phyloP scores from a whole-genome alignment of 208 protist genomes.

The Trypanosoma cruzi region DNA sequence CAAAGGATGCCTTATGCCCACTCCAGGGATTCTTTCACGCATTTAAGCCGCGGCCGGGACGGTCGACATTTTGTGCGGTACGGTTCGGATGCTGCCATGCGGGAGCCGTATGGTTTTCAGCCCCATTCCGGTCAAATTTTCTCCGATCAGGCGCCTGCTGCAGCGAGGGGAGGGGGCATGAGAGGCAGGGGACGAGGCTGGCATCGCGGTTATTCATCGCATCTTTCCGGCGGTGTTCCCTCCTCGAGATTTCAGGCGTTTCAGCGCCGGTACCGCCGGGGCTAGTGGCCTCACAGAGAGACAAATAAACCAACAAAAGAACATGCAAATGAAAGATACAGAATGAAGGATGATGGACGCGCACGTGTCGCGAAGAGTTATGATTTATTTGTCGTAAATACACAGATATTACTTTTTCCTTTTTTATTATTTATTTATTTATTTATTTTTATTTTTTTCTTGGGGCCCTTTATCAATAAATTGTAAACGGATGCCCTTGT shows the following conservation, averaged over 20 bases:
- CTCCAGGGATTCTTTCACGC: background rate
- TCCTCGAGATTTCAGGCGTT: slow-evolving; percentile 23
- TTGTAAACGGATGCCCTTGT: background rate
- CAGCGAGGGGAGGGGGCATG: background rate
- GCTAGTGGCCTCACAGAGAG: background rate
- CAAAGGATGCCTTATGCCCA: background rate
- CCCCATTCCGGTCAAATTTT: background rate
- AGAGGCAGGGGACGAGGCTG: background rate
- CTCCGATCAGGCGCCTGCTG: background rate
- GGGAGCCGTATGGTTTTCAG: background rate
- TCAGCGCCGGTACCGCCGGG: slow-evolving; percentile 14
- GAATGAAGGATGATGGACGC: background rate
- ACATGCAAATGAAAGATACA: background rate
- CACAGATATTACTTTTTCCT: slow-evolving; percentile 31
- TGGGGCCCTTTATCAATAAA: slow-evolving; percentile 13
- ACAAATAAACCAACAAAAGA: background rate
- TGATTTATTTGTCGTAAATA: background rate
- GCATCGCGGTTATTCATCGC: background rate
- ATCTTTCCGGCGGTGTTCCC: slow-evolving; percentile 5
- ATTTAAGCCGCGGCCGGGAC: background rate
- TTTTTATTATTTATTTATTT: too few species aligned
- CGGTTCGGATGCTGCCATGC: background rate
- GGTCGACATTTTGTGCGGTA: background rate
- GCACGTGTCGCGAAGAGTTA: background rate
- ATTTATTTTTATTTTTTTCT: slow-evolving; percentile 21